Evolutionary conservation across 192 early-diverging fungal species (phyloP), one percentile per base, ranked within the genome.

Genomic region (Backusella parvicylindrica): DNA sequence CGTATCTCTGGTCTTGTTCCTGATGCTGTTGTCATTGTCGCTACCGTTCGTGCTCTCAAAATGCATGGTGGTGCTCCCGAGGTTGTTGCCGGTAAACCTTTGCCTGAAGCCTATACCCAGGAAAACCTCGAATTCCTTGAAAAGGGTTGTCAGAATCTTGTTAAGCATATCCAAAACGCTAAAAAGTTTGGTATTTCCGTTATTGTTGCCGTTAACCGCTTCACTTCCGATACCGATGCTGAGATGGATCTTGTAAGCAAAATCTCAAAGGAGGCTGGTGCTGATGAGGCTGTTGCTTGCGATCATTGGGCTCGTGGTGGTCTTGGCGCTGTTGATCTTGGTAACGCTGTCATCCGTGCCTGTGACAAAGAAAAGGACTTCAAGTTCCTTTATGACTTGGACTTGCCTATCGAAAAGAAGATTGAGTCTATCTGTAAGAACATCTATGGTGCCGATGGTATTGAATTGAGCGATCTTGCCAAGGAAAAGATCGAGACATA

Each of bases 41-140:
- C 97, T 16, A 99, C 98, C 6, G 90, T 98, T 9, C 91, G 93
- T 66, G 94, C 96, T 13, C 86, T 99, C 41, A 99, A 99, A 85
- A 96, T 96, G 93, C 98, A 99, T 79, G 98, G 97, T 70, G 98
- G 96, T 53, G 98, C 95, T 43, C 94, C 98, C 2, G 93, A 93
- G 38, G 96, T 98, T 2, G 83, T 90, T 60, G 88, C 97, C 26
- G 98, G 98, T n/a, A 91, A 89, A 68, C 97, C 97, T 31, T 82
- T 99, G 37, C 89, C 94, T 9, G 97, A 95, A 38, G 95, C 83
- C 7, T 99, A 99, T 82, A 86, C 85, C 35, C 88, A 86, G 70
- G 97, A 99, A 82, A 92, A 97, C 84, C 82, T 98, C n/a, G 91
- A 84, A 21, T 87, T 98, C 40, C 77, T 98, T 43, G 87, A 90